These are phyloP conservation scores for Cystofilobasidium ferigula DNA, from an alignment of 768 basidiomycete species.

Conservation along the genomic window DNA sequence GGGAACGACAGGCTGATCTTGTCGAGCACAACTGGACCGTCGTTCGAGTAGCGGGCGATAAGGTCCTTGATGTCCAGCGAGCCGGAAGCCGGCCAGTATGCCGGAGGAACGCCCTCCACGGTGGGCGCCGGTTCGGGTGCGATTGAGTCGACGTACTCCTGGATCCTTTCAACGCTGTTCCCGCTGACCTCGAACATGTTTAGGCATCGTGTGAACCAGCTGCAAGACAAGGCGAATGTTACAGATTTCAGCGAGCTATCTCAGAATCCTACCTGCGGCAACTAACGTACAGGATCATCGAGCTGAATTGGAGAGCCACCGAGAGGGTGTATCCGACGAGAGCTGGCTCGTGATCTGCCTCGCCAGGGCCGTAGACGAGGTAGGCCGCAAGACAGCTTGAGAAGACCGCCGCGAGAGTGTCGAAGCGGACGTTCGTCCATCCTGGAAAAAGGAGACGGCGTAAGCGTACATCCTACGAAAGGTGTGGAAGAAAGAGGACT, in stretches of 20 bases:
- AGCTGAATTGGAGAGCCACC: constrained; percentile 36
- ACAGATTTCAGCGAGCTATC: too few species aligned
- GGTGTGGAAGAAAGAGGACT: neutral
- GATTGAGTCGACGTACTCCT: constrained; percentile 49
- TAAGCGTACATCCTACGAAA: neutral
- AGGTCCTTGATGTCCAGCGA: constrained; percentile 47
- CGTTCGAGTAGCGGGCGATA: constrained; percentile 49
- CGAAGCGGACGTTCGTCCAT: constrained; percentile 50
- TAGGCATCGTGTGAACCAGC: constrained; percentile 34
- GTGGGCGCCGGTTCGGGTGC: constrained; percentile 47
- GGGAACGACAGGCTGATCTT: constrained; percentile 51
- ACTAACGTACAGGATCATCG: constrained; percentile 30
- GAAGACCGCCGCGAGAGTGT: constrained; percentile 52
- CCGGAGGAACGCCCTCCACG: constrained; percentile 46
- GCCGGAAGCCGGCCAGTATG: constrained; percentile 55
- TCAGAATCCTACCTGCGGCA: too few species aligned
- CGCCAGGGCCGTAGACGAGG: constrained; percentile 43
- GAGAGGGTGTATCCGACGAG: constrained; percentile 37
- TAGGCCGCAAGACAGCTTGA: constrained; percentile 49
- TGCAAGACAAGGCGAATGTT: too few species aligned
- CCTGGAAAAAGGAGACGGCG: neutral
- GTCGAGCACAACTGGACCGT: constrained; percentile 53
- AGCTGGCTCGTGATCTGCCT: constrained; percentile 34
- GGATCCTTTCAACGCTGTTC: constrained; percentile 37
- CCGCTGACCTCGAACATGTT: constrained; percentile 38